phyloP scores from a whole-genome alignment of 140 eudicot genomes.

The Stevia rebaudiana region DNA sequence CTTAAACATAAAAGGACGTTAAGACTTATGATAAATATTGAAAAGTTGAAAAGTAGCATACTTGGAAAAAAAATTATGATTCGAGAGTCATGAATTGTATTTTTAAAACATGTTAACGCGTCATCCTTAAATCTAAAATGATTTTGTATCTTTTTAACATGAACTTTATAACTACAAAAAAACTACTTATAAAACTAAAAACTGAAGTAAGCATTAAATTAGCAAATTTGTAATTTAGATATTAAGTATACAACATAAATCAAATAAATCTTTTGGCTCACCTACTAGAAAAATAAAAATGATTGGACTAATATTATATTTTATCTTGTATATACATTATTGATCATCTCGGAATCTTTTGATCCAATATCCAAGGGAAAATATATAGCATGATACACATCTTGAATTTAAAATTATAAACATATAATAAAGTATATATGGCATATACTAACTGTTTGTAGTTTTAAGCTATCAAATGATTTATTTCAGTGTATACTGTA shows the following conservation, averaged over 20 bases:
- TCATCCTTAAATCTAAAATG: too few species aligned
- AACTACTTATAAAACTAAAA: too few species aligned
- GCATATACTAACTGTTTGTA: not conserved
- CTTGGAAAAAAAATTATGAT: not conserved
- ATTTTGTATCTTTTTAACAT: too few species aligned
- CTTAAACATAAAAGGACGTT: not conserved
- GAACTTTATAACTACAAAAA: not conserved
- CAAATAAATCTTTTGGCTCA: constrained; percentile 15
- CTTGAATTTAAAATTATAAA: not conserved
- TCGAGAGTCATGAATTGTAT: not conserved
- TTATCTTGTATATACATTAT: constrained; percentile 20
- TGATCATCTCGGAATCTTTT: constrained; percentile 29
- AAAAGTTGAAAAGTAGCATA: not conserved
- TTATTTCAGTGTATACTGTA: not conserved
- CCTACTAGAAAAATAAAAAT: constrained; percentile 13
- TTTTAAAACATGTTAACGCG: too few species aligned
- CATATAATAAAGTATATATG: not conserved
- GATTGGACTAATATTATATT: constrained; percentile 19
- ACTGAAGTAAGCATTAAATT: not conserved
- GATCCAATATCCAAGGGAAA: constrained; percentile 31
- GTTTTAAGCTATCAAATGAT: not conserved
- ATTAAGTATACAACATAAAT: constrained; percentile 2
- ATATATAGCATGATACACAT: constrained; percentile 16
- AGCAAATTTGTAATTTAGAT: not conserved
- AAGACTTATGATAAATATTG: not conserved